Evolutionary conservation across 805 yeast species (phyloP).

Genomic region (Candida pini): DNA sequence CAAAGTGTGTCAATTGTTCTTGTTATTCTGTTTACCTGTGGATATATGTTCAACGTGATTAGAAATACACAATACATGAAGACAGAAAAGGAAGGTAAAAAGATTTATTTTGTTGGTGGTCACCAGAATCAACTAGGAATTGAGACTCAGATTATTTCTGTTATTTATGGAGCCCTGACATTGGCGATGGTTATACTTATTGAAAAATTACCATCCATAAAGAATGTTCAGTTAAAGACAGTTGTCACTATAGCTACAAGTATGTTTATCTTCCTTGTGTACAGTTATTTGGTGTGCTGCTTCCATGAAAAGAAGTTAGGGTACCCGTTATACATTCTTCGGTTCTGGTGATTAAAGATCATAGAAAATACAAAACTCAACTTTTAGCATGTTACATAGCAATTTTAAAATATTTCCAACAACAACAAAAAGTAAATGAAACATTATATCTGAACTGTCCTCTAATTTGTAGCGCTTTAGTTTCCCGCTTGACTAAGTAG

Average conservation of each 20-base stretch:
- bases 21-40: slow-evolving; percentile 70
- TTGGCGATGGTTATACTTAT: slow-evolving; percentile 53
- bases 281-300: slow-evolving; percentile 57
- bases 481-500: slow-evolving; percentile 16
- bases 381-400: no score
- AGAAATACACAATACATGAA: slow-evolving; percentile 64
- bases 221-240: slow-evolving; percentile 41
- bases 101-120: slow-evolving; percentile 42
- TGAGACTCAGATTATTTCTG: slow-evolving; percentile 82
- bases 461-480: neutral
- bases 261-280: slow-evolving; percentile 45
- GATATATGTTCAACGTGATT: slow-evolving; percentile 91
- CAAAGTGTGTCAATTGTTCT: slow-evolving; percentile 56
- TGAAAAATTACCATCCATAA: slow-evolving; percentile 47
- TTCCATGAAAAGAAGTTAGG: slow-evolving; percentile 68
- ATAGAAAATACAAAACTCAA: no score
- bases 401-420: no score
- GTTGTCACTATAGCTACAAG: slow-evolving; percentile 42
- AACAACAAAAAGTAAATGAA: no score
- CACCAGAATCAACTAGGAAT: slow-evolving; percentile 77
- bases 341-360: slow-evolving; percentile 20
- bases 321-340: slow-evolving; percentile 63
- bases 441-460: slow-evolving; percentile 18
- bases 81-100: slow-evolving; percentile 33
- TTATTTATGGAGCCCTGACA: slow-evolving; percentile 65